Base-by-base conservation (phyloP, 2,329 filamentous ascomycete species). In the Cladosporium oxysporum region DNA sequence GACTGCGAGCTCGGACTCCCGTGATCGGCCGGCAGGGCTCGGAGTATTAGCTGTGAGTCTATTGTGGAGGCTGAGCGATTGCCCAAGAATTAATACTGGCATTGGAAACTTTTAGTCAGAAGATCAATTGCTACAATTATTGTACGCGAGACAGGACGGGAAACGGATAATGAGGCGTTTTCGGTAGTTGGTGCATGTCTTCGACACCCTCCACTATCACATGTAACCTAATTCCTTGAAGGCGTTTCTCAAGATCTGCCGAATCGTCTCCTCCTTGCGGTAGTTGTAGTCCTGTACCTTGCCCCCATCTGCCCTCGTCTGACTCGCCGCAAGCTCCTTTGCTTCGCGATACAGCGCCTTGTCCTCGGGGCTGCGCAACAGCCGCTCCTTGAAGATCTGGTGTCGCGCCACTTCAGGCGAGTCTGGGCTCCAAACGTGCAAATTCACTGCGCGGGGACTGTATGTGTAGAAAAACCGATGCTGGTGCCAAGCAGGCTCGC, bases 371-470 rank as follows among this genome's bases (percentile, higher is more conserved):
- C 78, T 70, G 26, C 69, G 68, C n/a, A 60, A 70, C 58, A 85
- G 68, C 80, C 81, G 83, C 18, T 84, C 79, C 5, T 77, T 72
- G 69, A 85, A 82, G 35, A 83, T 79, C 31, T 69, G 71, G 64
- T 84, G 83, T 0, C 82, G 73, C 49, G 74, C 75, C 3, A 76
- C 73, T 70, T 84, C 83, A 0, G 80, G 75, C 28, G 73, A 79
- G 1, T 77, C 76, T 1, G 78, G 78, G 0, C 81, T 79, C 69
- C 78, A 85, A 41, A 85, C 81, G 68, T 85, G 83, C 62, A 85
- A 53, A 68, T 85, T 85, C 2, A 75, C 76, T n/a, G 74, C 70
- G n/a, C 68, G 64, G 0, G 79, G 72, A 63, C 78, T 75, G 37
- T 76, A 71, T 64, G 75, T 66, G 64, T 75, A 68, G 71, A 83